Evolutionary conservation across 805 yeast genomes (phyloP), one percentile per base, ranked within the genome.

Genomic region (Hanseniaspora clermontiae): DNA sequence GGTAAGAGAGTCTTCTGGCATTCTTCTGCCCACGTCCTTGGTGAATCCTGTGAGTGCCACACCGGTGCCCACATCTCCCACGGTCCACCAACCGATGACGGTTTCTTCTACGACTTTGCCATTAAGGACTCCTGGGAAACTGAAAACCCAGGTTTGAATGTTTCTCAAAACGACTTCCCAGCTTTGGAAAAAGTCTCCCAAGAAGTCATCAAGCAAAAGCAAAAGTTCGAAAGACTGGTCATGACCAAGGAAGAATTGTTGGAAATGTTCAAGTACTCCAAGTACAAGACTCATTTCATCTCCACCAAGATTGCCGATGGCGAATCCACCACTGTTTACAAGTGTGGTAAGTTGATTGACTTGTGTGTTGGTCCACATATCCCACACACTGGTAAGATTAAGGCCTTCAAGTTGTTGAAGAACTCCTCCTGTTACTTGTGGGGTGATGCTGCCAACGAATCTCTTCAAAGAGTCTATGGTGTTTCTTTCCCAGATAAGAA

Each of bases 1-100:
- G 98, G 97, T 71, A 87, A 84, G 69, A 81, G 82, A 61, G 97
- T 91, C 38, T 93, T 93, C 74, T 93, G 98, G 98, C 98, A 93
- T 71, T 93, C 98, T 2, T 85, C 96, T 62, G 98, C 98, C 54
- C 98, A 93, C 73, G 91, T 93, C 56, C 75, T 93, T 64, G 98
- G 98, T 73, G 98, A 93, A 75, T 91, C 97, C 50, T 86, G 96
- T 75, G 98, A 93, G 74, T 84, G 96, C 70, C 93, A 88, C 71
- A 76, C 84, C 69, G 97, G 97, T 63, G 95, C 95, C 61, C 96
- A 91, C 70, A 81, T 93, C 62, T 82, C 87, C 70, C 75, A 82
- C 61, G 98, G 98, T 62, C 98, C 98, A 36, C 98, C 98, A 70
- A 91, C 96, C 59, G 88, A 84, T 56, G 97, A 91, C 61, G 98